Conservation (phyloP, 164 flowering plant species). For the Santalum album region DNA sequence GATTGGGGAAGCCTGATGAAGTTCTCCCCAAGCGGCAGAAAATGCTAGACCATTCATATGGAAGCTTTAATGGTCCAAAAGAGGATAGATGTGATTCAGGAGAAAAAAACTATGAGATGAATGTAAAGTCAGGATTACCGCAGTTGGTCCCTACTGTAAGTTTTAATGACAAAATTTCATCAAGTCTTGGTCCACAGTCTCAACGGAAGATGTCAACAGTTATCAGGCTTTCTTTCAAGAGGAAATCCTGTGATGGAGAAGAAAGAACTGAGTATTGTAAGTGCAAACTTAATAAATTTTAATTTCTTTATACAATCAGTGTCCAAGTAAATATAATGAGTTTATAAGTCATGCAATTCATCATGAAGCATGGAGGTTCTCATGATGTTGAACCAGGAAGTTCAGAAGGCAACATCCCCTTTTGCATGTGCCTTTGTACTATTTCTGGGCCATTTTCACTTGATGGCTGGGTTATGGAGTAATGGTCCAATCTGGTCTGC, state of each 20-base stretch:
- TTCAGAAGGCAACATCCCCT: not conserved
- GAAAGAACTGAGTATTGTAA: constrained; percentile 47
- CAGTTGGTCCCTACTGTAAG: constrained; percentile 48
- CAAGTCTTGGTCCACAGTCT: constrained; percentile 23
- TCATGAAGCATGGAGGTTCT: too few relatives aligned
- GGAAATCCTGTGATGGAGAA: constrained; percentile 68
- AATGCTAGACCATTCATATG: constrained; percentile 30
- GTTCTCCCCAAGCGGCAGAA: constrained; percentile 34
- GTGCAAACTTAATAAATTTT: constrained; percentile 9
- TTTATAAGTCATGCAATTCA: too few relatives aligned
- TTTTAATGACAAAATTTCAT: constrained; percentile 56
- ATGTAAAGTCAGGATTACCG: constrained; percentile 31
- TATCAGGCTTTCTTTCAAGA: constrained; percentile 70
- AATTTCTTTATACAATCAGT: too few relatives aligned
- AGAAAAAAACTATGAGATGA: constrained; percentile 34
- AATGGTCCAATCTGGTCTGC: not conserved
- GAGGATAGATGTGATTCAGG: constrained; percentile 37
- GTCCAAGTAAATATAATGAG: too few relatives aligned
- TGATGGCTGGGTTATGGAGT: not conserved
- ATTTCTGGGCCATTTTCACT: not conserved
- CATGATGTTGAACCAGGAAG: not conserved
- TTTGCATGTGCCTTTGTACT: not conserved
- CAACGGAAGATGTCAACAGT: constrained; percentile 56
- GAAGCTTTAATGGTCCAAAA: constrained; percentile 53
- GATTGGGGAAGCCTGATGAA: constrained; percentile 46